phyloP scores from a whole-genome alignment of 257 asterid species.

The Solanum tarijense region DNA sequence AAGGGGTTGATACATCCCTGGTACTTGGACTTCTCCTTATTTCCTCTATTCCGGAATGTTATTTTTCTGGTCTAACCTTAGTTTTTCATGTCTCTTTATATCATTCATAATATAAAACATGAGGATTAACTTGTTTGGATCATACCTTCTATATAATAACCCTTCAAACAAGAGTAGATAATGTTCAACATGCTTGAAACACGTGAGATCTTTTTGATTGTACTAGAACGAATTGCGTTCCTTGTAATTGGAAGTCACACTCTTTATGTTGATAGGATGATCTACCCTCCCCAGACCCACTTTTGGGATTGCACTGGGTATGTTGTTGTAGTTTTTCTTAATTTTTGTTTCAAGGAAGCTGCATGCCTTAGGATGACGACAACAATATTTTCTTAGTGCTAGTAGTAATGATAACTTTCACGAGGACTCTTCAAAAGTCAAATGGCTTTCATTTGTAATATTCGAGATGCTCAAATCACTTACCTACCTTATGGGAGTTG shows the following conservation, averaged over 20 bases:
- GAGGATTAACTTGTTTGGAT: background rate
- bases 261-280: background rate
- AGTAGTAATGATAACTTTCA: background rate
- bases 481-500: background rate
- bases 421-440: background rate
- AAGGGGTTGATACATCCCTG: conserved; percentile 78
- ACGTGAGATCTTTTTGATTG: background rate
- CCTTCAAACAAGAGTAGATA: background rate
- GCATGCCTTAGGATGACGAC: background rate
- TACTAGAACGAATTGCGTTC: background rate
- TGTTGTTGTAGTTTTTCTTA: background rate
- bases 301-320: background rate
- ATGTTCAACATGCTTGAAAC: background rate
- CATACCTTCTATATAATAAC: background rate
- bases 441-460: background rate
- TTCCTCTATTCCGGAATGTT: background rate
- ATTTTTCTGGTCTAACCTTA: background rate
- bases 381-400: background rate
- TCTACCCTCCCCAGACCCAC: background rate
- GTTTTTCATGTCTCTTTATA: background rate
- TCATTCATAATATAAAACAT: background rate
- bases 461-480: background rate
- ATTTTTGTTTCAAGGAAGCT: background rate
- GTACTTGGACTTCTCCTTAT: conserved; percentile 26
- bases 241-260: background rate